These are phyloP conservation scores for Eucalyptus curtisii DNA, from an alignment of 345 rosid genomes.

Conservation along the genomic window DNA sequence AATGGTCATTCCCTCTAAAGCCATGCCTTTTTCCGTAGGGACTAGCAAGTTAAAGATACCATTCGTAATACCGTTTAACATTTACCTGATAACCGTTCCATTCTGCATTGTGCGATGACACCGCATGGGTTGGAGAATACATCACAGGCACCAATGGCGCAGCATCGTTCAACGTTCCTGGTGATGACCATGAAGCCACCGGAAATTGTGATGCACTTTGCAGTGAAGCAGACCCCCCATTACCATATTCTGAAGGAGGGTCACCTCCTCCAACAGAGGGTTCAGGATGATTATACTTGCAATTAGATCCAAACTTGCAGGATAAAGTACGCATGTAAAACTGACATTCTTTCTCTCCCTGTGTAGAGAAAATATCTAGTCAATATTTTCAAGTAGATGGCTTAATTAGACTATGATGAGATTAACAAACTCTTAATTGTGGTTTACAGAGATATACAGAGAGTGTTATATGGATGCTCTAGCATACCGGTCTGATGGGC, in stretches of 20 bases:
- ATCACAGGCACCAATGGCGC: conserved; percentile 43
- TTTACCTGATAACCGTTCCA: conserved; percentile 92
- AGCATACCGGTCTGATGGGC: conserved; percentile 63
- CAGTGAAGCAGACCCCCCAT: conserved; percentile 44
- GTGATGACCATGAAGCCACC: conserved; percentile 64
- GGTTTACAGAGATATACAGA: background rate
- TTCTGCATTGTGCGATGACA: conserved; percentile 44
- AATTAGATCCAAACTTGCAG: conserved; percentile 76
- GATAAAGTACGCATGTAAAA: conserved; percentile 94
- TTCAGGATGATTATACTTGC: conserved; percentile 94
- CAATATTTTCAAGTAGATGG: background rate
- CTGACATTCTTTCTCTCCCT: conserved; percentile 83
- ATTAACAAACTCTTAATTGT: background rate
- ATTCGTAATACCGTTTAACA: background rate
- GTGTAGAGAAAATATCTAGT: background rate
- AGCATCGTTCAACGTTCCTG: conserved; percentile 35
- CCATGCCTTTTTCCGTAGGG: background rate
- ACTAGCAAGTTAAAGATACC: background rate
- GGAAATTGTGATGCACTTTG: conserved; percentile 36
- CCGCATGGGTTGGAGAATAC: conserved; percentile 47
- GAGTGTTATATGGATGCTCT: background rate
- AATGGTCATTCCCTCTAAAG: background rate
- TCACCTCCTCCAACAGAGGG: conserved; percentile 50
- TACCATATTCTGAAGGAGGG: conserved; percentile 28
- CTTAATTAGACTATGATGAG: background rate